These are phyloP conservation scores for Amphirosellinia nigrospora DNA, from an alignment of 495 filamentous ascomycete species.

Conservation along the genomic window DNA sequence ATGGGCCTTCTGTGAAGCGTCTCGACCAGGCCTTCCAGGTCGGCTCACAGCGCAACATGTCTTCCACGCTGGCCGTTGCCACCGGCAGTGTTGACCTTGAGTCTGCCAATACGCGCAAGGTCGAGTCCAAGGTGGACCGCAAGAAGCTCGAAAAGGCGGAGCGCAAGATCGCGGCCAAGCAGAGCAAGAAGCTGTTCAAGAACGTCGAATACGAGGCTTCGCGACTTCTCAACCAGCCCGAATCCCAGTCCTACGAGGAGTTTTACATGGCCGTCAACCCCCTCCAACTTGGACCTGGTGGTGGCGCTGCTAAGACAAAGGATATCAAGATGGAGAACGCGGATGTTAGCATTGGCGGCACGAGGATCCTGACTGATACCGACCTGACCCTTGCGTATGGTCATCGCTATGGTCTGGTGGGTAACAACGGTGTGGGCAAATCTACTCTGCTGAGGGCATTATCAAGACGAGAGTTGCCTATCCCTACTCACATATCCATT, in stretches of 20 bases:
- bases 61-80: conserved; percentile 88
- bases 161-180: conserved; percentile 96
- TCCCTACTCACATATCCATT: conserved; percentile 97
- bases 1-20: conserved; percentile 77
- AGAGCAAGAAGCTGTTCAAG: conserved; percentile 98
- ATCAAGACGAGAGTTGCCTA: conserved; percentile 89
- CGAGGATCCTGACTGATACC: conserved; percentile 88
- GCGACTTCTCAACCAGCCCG: conserved; percentile 79
- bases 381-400: conserved; percentile 90
- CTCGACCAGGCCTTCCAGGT: conserved; percentile 97
- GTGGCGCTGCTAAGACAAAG: conserved; percentile 83
- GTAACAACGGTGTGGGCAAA: conserved; percentile 99
- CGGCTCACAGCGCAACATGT: conserved; percentile 90
- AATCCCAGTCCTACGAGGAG: conserved; percentile 95
- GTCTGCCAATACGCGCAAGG: conserved; percentile 86
- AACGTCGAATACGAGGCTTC: conserved; percentile 98
- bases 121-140: conserved; percentile 95
- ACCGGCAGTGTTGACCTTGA: conserved; percentile 88
- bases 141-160: conserved; percentile 99
- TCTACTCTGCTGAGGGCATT: conserved; percentile 90
- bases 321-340: conserved; percentile 98
- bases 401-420: conserved; percentile 93
- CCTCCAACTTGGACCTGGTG: conserved; percentile 76
- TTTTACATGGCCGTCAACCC: conserved; percentile 99
- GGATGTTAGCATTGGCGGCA: conserved; percentile 89